A percentile compares a stretch with the other conserved stretches of the same genome.
These are phyloP conservation scores for Jimgerdemannia lactiflua DNA, from an alignment of 192 early-diverging fungal genomes.

Conservation along the genomic window DNA sequence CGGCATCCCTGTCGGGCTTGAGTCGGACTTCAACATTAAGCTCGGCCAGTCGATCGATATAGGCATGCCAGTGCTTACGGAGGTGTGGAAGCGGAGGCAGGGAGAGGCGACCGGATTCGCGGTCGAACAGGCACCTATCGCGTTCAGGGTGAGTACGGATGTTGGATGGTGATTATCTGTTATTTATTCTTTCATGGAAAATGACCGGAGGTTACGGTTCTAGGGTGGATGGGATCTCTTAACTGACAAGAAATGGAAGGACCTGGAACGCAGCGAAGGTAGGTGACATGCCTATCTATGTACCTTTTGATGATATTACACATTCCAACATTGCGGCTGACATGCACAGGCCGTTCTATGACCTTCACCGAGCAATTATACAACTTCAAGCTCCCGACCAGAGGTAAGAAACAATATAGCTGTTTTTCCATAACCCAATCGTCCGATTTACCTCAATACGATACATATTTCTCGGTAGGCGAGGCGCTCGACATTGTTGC, in stretches of 20 bases:
- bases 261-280: slow-evolving; percentile 55
- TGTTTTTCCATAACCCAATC: not conserved
- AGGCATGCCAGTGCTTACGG: slow-evolving; percentile 46
- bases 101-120: not conserved
- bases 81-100: slow-evolving; percentile 48
- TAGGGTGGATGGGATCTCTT: slow-evolving; percentile 55
- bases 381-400: slow-evolving; percentile 59
- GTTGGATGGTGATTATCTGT: slow-evolving; percentile 3
- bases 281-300: too few species aligned
- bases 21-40: slow-evolving; percentile 64
- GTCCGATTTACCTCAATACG: not conserved
- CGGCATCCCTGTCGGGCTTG: slow-evolving; percentile 66
- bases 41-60: slow-evolving; percentile 49
- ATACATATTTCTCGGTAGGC: slow-evolving; percentile 19
- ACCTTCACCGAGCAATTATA: slow-evolving; percentile 70
- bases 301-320: not conserved
- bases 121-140: slow-evolving; percentile 21
- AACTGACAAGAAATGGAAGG: slow-evolving; percentile 36
- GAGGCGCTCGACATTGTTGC: slow-evolving; percentile 59
- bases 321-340: not conserved
- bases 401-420: slow-evolving; percentile 5
- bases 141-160: slow-evolving; percentile 18
- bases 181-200: slow-evolving; percentile 7
- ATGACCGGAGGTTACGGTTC: not conserved
- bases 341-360: slow-evolving; percentile 31